phyloP scores from a whole-genome alignment of 202 grass and related monocot species.

The Bolboschoenoplectus hybrid region DNA sequence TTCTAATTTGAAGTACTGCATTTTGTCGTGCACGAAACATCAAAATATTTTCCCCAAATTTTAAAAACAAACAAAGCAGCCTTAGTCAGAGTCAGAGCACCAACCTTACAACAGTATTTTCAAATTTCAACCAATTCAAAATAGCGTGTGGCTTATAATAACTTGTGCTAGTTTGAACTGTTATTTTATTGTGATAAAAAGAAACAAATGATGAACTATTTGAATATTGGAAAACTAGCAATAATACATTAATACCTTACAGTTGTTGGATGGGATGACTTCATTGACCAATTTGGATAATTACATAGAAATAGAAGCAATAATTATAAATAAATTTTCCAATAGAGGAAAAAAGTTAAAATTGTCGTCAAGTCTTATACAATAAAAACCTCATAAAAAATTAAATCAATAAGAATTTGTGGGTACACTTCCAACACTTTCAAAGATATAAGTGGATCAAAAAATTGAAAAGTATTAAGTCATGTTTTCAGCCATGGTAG shows the following conservation, averaged over 20 bases:
- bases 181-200: conserved; percentile 5
- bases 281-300: background rate
- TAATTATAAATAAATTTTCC: background rate
- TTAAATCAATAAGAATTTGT: no score
- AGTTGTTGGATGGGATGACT: background rate
- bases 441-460: no score
- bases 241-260: background rate
- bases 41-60: background rate
- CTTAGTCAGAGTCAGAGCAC: background rate
- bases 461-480: no score
- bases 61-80: background rate
- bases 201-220: background rate
- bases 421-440: no score
- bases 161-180: background rate
- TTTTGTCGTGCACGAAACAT: background rate
- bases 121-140: conserved; percentile 2
- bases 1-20: background rate
- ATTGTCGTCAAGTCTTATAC: background rate
- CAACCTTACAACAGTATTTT: background rate
- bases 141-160: background rate
- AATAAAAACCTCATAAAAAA: no score
- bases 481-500: no score
- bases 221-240: background rate
- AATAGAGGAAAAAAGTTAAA: background rate
- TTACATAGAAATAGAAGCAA: background rate